Conservation (phyloP, 2,329 filamentous ascomycete genomes). For the Triangularia verruculosa region DNA sequence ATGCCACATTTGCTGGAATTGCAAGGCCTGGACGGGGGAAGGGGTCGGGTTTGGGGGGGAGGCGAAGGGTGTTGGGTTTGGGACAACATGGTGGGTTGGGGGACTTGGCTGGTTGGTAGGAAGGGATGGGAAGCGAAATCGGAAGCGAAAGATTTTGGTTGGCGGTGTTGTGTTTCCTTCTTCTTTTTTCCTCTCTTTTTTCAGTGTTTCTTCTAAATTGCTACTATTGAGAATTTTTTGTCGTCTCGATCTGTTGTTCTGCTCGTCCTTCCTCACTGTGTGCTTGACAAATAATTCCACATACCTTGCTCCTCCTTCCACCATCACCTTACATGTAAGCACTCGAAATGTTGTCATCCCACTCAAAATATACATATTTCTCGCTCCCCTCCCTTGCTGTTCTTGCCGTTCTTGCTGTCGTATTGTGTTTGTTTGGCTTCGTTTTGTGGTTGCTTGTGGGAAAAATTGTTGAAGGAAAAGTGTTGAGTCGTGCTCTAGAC, state of each 20-base stretch:
- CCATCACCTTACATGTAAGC: not conserved
- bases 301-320: not conserved
- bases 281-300: not conserved
- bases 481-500: too few species aligned
- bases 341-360: not conserved
- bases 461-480: not conserved
- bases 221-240: conserved; percentile 12
- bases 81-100: not conserved
- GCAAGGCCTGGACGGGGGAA: conserved; percentile 21
- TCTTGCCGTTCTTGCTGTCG: not conserved
- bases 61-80: conserved; percentile 15
- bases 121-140: not conserved
- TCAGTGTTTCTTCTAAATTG: conserved; percentile 14
- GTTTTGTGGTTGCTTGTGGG: not conserved
- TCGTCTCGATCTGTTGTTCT: conserved; percentile 18
- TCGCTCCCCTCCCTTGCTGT: not conserved
- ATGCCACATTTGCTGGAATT: conserved; percentile 22
- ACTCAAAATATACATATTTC: not conserved
- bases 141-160: conserved; percentile 3
- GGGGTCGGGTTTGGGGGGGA: conserved; percentile 21
- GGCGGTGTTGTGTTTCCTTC: conserved; percentile 13
- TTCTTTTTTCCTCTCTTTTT: conserved; percentile 22
- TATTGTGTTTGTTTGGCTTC: not conserved
- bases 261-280: conserved; percentile 7
- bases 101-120: conserved; percentile 7